Conservation (phyloP, 305 asterid genomes). For the Rubia peregrina region DNA sequence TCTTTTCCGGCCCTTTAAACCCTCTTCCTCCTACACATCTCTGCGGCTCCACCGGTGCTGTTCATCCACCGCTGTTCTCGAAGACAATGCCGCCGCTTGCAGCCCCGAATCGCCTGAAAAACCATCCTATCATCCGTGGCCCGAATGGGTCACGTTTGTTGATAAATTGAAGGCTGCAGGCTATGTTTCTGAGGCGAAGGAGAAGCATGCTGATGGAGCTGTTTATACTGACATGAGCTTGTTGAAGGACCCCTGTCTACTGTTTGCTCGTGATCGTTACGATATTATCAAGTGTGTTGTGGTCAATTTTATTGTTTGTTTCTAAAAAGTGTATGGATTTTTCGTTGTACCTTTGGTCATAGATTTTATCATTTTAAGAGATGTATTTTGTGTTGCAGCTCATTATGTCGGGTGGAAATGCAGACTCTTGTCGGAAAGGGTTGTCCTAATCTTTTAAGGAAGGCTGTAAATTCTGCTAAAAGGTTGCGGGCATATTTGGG, state of each 20-base stretch:
- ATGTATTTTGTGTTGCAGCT: conserved; percentile 39
- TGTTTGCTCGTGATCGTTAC: conserved; percentile 70
- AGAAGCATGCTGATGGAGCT: conserved; percentile 22
- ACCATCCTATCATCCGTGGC: conserved; percentile 64
- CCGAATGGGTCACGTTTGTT: conserved; percentile 77
- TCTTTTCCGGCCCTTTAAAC: conserved; percentile 21
- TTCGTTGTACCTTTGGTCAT: no score
- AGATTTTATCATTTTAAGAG: conserved; percentile 9
- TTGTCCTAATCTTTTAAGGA: conserved; percentile 69
- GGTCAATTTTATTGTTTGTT: not conserved
- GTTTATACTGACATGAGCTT: conserved; percentile 43
- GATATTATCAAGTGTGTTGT: conserved; percentile 70
- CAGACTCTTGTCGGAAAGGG: conserved; percentile 66
- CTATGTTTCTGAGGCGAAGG: conserved; percentile 31
- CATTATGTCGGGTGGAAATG: conserved; percentile 53
- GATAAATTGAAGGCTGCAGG: conserved; percentile 66
- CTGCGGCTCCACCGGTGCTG: conserved; percentile 38
- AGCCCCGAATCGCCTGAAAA: conserved; percentile 17
- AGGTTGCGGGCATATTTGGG: conserved; percentile 71
- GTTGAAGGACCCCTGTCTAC: conserved; percentile 64
- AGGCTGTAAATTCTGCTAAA: conserved; percentile 79
- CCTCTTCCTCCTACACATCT: conserved; percentile 18
- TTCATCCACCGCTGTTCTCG: conserved; percentile 33
- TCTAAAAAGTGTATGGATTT: not conserved
- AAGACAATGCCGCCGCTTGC: conserved; percentile 6